phyloP scores from a whole-genome alignment of 2,329 filamentous ascomycete genomes.

The Colletotrichum camelliae region DNA sequence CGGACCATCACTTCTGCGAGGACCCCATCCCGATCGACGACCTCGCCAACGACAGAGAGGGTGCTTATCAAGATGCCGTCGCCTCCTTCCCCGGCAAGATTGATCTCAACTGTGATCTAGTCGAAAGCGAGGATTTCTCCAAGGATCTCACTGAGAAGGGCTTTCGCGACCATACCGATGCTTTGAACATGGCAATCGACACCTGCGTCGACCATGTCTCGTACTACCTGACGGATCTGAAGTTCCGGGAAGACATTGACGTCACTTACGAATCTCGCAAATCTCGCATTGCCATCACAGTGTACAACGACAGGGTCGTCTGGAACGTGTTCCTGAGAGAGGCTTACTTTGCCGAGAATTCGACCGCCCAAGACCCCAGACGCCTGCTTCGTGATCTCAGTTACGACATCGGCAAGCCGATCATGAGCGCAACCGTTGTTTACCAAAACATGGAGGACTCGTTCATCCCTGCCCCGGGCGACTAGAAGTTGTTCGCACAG shows the following conservation, averaged over 20 bases:
- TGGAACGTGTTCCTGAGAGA: conserved; percentile 22
- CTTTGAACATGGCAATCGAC: not conserved
- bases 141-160: not conserved
- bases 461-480: not conserved
- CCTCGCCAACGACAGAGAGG: not conserved
- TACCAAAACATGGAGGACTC: not conserved
- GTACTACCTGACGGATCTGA: conserved; percentile 2
- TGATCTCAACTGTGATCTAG: not conserved
- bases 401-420: conserved; percentile 3
- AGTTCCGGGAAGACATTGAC: conserved; percentile 11
- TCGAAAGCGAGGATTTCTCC: not conserved
- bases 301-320: not conserved
- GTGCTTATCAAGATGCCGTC: not conserved
- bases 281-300: conserved; percentile 12
- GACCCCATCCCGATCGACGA: not conserved
- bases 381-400: not conserved
- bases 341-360: not conserved
- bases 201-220: not conserved
- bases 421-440: not conserved
- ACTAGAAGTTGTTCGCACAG: conserved; percentile 16
- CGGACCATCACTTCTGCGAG: conserved; percentile 33
- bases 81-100: not conserved
- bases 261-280: conserved; percentile 12
- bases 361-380: not conserved
- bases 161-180: not conserved